Conservation (phyloP, 1,284 basidiomycete genomes). For the Fomitopsis betulina region DNA sequence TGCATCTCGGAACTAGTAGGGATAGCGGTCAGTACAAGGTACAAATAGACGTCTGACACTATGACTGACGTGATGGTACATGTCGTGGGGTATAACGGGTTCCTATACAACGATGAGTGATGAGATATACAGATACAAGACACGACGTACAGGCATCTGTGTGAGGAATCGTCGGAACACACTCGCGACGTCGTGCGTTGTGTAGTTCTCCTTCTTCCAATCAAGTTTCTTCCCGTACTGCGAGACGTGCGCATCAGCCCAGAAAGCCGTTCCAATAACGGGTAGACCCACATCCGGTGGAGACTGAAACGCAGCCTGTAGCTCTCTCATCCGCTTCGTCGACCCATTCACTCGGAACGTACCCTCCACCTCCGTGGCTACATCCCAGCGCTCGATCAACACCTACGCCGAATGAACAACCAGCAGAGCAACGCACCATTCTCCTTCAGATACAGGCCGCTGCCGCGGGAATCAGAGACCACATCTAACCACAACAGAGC, state of each 20-base stretch:
- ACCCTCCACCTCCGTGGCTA: conserved; percentile 92
- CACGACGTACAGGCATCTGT: conserved; percentile 81
- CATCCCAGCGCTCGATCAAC: neutral
- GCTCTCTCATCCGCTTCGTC: conserved; percentile 91
- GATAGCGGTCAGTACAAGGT: neutral
- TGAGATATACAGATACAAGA: neutral
- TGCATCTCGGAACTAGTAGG: conserved; percentile 73
- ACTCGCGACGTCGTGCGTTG: conserved; percentile 94
- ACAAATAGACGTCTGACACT: neutral
- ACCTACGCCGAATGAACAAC: conserved; percentile 1
- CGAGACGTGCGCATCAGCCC: conserved; percentile 7
- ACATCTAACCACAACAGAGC: neutral
- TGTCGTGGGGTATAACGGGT: conserved; percentile 83
- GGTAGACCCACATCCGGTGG: conserved; percentile 71
- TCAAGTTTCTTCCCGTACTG: conserved; percentile 93
- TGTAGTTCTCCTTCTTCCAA: conserved; percentile 84
- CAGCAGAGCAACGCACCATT: conserved; percentile 49
- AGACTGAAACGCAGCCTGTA: conserved; percentile 87
- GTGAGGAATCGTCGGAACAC: conserved; percentile 95
- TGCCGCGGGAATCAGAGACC: conserved; percentile 23
- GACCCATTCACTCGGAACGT: conserved; percentile 94
- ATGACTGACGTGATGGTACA: conserved; percentile 78
- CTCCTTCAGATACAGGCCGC: conserved; percentile 89
- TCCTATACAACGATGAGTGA: conserved; percentile 45
- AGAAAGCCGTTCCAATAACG: conserved; percentile 1